Conservation (phyloP, 352 stramenopile genomes). For the Plasmopara viticola region DNA sequence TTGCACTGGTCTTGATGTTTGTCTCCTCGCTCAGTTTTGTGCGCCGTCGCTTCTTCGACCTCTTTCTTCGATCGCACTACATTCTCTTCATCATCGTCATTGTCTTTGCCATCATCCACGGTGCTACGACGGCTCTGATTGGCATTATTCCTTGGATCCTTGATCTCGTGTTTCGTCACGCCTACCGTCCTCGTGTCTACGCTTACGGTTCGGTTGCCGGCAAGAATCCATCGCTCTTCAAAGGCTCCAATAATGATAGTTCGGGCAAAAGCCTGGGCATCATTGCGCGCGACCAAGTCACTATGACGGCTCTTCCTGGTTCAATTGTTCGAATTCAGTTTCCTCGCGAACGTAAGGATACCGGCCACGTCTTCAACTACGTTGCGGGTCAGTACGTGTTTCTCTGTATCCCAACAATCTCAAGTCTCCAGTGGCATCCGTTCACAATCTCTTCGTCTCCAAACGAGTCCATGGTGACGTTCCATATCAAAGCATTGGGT, state of each 20-base stretch:
- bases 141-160: slow-evolving; percentile 26
- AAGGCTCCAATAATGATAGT: not conserved
- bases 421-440: slow-evolving; percentile 72
- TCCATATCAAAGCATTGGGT: slow-evolving; percentile 54
- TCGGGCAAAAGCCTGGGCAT: slow-evolving; percentile 16
- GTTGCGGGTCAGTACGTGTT: slow-evolving; percentile 65
- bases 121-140: slow-evolving; percentile 25
- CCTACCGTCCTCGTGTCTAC: slow-evolving; percentile 21
- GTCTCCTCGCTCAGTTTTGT: slow-evolving; percentile 30
- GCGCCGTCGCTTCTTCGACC: slow-evolving; percentile 42
- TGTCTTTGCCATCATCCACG: slow-evolving; percentile 37
- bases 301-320: slow-evolving; percentile 9
- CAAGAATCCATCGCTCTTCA: slow-evolving; percentile 5
- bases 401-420: slow-evolving; percentile 66
- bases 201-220: slow-evolving; percentile 9
- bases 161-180: slow-evolving; percentile 34
- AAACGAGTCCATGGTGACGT: slow-evolving; percentile 47
- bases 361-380: slow-evolving; percentile 27
- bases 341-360: slow-evolving; percentile 30
- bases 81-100: slow-evolving; percentile 44
- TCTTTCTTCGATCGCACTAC: slow-evolving; percentile 48
- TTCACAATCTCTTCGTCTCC: slow-evolving; percentile 79
- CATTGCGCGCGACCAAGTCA: slow-evolving; percentile 20
- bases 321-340: slow-evolving; percentile 37
- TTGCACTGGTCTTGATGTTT: slow-evolving; percentile 29